Evolutionary conservation across 768 basidiomycete species (phyloP).

Genomic region (Trametes maxima): DNA sequence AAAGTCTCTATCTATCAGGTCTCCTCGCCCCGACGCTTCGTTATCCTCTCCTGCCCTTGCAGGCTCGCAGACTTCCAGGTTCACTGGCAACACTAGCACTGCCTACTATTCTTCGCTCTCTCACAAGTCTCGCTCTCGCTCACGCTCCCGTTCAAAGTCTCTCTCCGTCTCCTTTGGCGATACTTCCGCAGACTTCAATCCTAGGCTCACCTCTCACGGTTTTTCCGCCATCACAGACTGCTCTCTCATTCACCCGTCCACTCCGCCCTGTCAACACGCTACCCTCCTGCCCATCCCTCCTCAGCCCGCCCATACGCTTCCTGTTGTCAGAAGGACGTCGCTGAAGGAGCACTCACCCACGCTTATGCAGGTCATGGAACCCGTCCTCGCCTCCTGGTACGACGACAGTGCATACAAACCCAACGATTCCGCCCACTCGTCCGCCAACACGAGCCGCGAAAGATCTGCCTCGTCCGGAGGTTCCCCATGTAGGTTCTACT

Average conservation of each 20-base stretch:
- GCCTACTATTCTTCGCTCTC: conserved; percentile 16
- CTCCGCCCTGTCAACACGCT: conserved; percentile 20
- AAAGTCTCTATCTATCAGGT: conserved; percentile 1
- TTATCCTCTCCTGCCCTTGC: conserved; percentile 11
- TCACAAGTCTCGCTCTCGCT: conserved; percentile 19
- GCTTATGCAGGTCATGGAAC: conserved; percentile 29
- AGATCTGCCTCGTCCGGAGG: not conserved
- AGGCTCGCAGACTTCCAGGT: conserved; percentile 2
- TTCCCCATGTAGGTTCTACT: not conserved
- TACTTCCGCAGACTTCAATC: conserved; percentile 3
- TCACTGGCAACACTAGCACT: conserved; percentile 11
- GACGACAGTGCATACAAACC: conserved; percentile 4
- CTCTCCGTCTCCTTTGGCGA: conserved; percentile 26
- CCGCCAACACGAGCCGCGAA: not conserved
- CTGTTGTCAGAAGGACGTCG: not conserved
- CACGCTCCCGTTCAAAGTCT: conserved; percentile 18
- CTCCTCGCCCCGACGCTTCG: conserved; percentile 3
- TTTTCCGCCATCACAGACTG: conserved; percentile 25
- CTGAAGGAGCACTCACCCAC: conserved; percentile 15
- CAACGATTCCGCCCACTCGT: conserved; percentile 4
- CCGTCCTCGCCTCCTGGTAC: conserved; percentile 26
- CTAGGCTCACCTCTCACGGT: not conserved
- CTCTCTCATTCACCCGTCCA: conserved; percentile 24
- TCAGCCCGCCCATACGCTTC: not conserved
- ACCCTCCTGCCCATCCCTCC: conserved; percentile 3